Evolutionary conservation across 371 early-diverging fungal species (phyloP).

Genomic region (Synchytrium microbalum): DNA sequence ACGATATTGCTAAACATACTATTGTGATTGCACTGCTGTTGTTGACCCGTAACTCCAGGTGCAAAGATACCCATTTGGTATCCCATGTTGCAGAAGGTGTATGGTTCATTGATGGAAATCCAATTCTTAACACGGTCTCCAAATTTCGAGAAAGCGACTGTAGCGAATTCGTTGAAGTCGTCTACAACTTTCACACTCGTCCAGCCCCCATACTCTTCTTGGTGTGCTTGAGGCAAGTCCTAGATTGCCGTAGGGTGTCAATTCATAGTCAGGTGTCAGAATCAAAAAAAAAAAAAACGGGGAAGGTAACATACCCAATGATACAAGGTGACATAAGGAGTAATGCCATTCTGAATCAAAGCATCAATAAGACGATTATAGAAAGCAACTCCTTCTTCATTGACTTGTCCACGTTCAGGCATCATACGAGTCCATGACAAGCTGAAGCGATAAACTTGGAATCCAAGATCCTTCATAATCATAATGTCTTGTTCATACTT

Average conservation of each 20-base stretch:
- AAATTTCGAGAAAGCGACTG: slow-evolving; percentile 18
- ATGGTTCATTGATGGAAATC: slow-evolving; percentile 36
- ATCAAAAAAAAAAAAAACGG: too few species aligned
- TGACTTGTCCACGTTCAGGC: slow-evolving; percentile 18
- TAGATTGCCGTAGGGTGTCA: slow-evolving; percentile 17
- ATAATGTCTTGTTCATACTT: slow-evolving; percentile 27
- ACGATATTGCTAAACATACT: too few species aligned
- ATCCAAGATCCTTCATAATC: slow-evolving; percentile 20
- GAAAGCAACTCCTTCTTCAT: slow-evolving; percentile 18
- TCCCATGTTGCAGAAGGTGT: slow-evolving; percentile 10
- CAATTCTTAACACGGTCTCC: slow-evolving; percentile 27
- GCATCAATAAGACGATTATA: slow-evolving; percentile 24
- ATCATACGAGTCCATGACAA: slow-evolving; percentile 29
- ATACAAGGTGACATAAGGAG: slow-evolving; percentile 25
- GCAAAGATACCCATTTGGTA: slow-evolving; percentile 18
- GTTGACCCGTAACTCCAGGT: slow-evolving; percentile 21
- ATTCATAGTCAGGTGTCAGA: background rate
- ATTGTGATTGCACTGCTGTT: slow-evolving; percentile 2
- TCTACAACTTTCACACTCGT: slow-evolving; percentile 10
- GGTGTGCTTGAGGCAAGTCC: slow-evolving; percentile 26
- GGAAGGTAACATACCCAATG: too few species aligned
- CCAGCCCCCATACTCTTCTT: slow-evolving; percentile 20
- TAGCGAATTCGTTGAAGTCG: slow-evolving; percentile 25
- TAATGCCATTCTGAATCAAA: slow-evolving; percentile 22
- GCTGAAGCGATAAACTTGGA: slow-evolving; percentile 28